Evolutionary conservation across 306 rosid genomes (phyloP), one percentile per base, ranked within the genome.

Genomic region (Ochetophila trinervis): DNA sequence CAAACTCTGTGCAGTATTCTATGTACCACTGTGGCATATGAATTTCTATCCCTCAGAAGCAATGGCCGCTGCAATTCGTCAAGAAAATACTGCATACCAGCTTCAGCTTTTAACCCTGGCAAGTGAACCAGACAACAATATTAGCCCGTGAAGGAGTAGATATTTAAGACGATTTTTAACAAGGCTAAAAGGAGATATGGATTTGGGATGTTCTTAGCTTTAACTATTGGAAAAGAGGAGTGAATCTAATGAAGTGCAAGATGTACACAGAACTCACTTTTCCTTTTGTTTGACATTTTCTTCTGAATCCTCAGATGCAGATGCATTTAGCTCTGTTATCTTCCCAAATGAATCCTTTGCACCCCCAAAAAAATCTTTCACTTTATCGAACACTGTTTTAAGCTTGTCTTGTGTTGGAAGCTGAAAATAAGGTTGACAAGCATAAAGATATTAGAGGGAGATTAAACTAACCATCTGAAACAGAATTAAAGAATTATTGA

Each of bases 281-380:
- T 82, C 64, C 36, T 80, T 79, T 74, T 73, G 77, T 66, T 58
- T 51, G 0, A 77, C 4, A 20, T 70, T 83, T 73, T 78, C 81
- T 57, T 78, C 77, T 17, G 86, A 71, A 54, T 79, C 86, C 44
- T 85, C 82, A 0, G 89, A 55, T 62, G 65, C 56, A 1, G 79
- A 22, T 16, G 79, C 20, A 53, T 74, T 79, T 57, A 86, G 70
- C 7, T 89, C 65, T 2, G 91, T 82, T 58, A 89, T 73, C 86
- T 86, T 84, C 32, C 94, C 89, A 65, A 93, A 93, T 59, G 97
- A 86, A 36, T 86, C 97, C 73, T 86, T 93, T 70, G 96, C 97
- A 55, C 89, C 91, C 61, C 94, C 91, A 4, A 90, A 84, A 57
- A 90, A 93, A 75, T 89, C 97, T 69, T 84, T 87, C 70, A 84